Conservation (phyloP, 371 early-diverging fungal species). For the Mucor piriformis region DNA sequence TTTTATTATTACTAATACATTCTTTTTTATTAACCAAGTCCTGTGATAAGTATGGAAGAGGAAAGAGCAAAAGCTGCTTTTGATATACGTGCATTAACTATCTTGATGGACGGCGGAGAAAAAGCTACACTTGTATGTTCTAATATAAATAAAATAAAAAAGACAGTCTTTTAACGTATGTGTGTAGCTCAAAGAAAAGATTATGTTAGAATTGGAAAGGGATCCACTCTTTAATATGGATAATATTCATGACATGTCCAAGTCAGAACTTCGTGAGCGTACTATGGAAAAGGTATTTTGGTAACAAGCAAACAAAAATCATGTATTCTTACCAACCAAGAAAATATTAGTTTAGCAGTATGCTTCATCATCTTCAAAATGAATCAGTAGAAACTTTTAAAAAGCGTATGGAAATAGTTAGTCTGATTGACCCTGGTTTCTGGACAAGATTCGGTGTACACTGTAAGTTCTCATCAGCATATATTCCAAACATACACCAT, state of each 20-base stretch:
- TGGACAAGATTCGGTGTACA: conserved; percentile 95
- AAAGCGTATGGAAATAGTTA: conserved; percentile 81
- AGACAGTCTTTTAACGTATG: background rate
- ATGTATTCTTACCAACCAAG: background rate
- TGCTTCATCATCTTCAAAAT: conserved; percentile 76
- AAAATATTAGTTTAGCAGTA: conserved; percentile 71
- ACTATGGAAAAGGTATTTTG: conserved; percentile 77
- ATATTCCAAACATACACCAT: background rate
- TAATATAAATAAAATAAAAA: background rate
- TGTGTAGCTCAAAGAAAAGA: conserved; percentile 70
- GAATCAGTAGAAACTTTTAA: conserved; percentile 78
- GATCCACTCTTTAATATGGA: conserved; percentile 85
- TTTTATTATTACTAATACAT: background rate
- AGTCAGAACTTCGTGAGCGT: conserved; percentile 80
- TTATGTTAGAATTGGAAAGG: conserved; percentile 88
- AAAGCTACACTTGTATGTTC: conserved; percentile 64
- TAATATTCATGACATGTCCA: conserved; percentile 79
- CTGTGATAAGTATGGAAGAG: conserved; percentile 53
- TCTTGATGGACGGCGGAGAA: conserved; percentile 82
- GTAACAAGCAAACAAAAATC: too few relatives aligned
- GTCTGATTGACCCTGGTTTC: conserved; percentile 84
- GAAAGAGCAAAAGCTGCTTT: conserved; percentile 83
- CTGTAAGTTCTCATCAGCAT: conserved; percentile 39
- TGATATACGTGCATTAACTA: conserved; percentile 76
- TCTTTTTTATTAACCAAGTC: conserved; percentile 22